Conservation (phyloP, 1,139 yeast species). For the Meyerozyma sp. region DNA sequence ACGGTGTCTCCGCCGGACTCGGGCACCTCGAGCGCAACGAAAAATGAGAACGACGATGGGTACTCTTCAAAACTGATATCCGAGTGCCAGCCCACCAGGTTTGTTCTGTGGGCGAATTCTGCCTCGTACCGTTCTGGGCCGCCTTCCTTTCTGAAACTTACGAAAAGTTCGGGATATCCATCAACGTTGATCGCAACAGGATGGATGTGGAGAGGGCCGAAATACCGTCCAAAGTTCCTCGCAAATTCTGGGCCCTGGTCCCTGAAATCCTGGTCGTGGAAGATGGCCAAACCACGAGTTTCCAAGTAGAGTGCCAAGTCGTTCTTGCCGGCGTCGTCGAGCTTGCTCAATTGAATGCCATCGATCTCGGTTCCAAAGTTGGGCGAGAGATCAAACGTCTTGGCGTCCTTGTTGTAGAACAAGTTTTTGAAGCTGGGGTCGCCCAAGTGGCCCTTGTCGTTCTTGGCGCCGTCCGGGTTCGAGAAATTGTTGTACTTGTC, state of each 20-base stretch:
- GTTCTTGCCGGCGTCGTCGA: constrained; percentile 26
- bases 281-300: constrained; percentile 27
- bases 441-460: constrained; percentile 25
- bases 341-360: constrained; percentile 27
- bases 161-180: constrained; percentile 23
- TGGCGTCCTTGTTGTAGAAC: constrained; percentile 15
- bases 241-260: constrained; percentile 26
- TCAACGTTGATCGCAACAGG: constrained; percentile 24
- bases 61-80: constrained; percentile 28
- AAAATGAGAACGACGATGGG: constrained; percentile 26
- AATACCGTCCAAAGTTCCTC: constrained; percentile 23
- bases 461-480: constrained; percentile 16
- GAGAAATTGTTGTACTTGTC: constrained; percentile 15
- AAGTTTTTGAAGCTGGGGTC: constrained; percentile 23
- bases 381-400: constrained; percentile 20
- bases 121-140: constrained; percentile 16
- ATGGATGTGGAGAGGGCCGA: constrained; percentile 29
- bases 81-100: constrained; percentile 22
- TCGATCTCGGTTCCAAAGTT: constrained; percentile 28
- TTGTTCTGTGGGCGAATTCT: constrained; percentile 15
- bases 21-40: constrained; percentile 29
- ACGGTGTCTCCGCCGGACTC: constrained; percentile 30
- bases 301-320: constrained; percentile 28
- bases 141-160: constrained; percentile 26
- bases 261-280: constrained; percentile 28